Percentiles rank a stretch among this genome's conserved stretches.
phyloP scores from a whole-genome alignment of 1,284 basidiomycete genomes.

The Tilletia walkeri region DNA sequence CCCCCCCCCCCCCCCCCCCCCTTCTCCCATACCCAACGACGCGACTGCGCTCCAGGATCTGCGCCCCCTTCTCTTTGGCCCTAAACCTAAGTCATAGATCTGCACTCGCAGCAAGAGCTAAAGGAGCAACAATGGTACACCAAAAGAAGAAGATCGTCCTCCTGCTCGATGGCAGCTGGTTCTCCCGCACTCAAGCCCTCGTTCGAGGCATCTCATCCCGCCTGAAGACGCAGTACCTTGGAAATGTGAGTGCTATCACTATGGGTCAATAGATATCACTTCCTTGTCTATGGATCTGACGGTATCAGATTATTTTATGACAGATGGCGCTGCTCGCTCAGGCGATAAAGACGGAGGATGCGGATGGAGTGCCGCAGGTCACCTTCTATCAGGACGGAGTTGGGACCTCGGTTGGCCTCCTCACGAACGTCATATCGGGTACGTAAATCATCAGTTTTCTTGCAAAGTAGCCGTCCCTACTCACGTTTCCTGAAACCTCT shows the following conservation, averaged over 20 bases:
- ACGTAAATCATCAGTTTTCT: not conserved
- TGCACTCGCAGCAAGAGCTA: no score
- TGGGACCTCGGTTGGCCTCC: not conserved
- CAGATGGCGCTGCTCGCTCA: slow-evolving; percentile 12
- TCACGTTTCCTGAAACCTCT: no score
- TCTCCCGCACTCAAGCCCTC: not conserved
- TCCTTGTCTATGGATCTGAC: not conserved
- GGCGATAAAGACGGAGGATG: slow-evolving; percentile 12
- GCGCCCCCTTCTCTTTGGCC: no score
- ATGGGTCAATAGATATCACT: not conserved
- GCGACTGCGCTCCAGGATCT: no score
- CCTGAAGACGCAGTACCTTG: slow-evolving; percentile 6
- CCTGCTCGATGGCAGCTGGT: slow-evolving; percentile 10
- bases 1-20: no score
- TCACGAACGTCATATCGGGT: slow-evolving; percentile 14
- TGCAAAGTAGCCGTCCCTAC: not conserved
- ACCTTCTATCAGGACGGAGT: slow-evolving; percentile 13
- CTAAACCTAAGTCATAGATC: no score
- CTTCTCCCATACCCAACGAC: no score
- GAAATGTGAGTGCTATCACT: not conserved
- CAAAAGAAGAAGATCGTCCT: slow-evolving; percentile 15
- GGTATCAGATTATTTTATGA: not conserved
- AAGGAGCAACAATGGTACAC: not conserved
- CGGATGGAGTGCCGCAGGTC: not conserved
- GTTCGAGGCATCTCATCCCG: slow-evolving; percentile 3